A percentile compares a stretch with the other conserved stretches of the same genome.
Evolutionary conservation across 2,329 filamentous ascomycete species (phyloP).

Genomic region (Stemphylium vesicarium): DNA sequence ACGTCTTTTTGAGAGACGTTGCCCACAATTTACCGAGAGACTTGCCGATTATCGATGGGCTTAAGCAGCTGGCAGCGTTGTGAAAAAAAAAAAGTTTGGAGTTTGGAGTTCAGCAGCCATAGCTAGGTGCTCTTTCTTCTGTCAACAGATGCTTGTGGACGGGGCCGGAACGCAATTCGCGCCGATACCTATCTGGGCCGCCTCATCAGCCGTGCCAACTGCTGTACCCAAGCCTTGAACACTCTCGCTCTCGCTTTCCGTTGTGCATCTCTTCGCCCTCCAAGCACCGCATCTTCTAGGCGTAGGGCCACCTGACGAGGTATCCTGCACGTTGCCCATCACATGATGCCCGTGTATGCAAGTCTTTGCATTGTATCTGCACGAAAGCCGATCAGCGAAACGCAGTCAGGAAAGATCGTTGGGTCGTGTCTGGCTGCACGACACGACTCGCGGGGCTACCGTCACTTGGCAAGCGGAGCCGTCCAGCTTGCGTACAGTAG

Average conservation of each 20-base stretch:
- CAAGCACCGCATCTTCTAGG: neutral
- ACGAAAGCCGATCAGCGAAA: constrained; percentile 8
- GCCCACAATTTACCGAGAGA: constrained; percentile 6
- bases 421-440: neutral
- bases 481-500: neutral
- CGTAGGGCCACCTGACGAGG: constrained; percentile 13
- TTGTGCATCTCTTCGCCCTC: neutral
- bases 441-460: neutral
- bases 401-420: constrained; percentile 8
- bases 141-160: neutral
- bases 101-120: no score
- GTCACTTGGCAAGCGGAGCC: neutral
- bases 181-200: constrained; percentile 5
- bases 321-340: constrained; percentile 11
- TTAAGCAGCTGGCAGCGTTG: no score
- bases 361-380: constrained; percentile 6
- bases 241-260: neutral
- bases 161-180: constrained; percentile 1
- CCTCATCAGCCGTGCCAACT: neutral
- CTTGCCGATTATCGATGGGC: constrained; percentile 1
- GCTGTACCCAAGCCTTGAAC: neutral
- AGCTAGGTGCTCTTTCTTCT: no score
- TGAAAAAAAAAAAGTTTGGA: no score
- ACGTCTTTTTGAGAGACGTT: neutral
- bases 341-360: constrained; percentile 18